Percentiles rank a stretch among this genome's conserved stretches.
Conservation (phyloP, 1,284 basidiomycete genomes). For the Heterobasidion annosum region DNA sequence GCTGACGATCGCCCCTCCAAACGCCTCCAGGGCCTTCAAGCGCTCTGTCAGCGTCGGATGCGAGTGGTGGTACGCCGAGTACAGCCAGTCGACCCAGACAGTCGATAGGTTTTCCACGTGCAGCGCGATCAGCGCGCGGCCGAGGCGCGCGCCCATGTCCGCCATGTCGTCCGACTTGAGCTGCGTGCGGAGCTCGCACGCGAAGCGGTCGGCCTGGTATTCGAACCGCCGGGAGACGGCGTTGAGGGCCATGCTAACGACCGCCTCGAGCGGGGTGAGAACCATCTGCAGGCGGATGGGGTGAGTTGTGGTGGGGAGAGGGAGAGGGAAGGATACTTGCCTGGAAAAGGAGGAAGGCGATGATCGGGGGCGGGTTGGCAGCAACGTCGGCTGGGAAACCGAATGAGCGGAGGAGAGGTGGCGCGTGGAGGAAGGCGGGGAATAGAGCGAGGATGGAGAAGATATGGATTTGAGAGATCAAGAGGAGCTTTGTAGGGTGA, state of each 20-base stretch:
- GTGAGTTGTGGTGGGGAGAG: neutral
- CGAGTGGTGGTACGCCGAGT: constrained; percentile 89
- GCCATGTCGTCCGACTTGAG: constrained; percentile 40
- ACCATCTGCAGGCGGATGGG: constrained; percentile 46
- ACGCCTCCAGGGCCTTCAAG: constrained; percentile 69
- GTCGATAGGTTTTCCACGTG: constrained; percentile 89
- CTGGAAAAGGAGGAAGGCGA: constrained; percentile 87
- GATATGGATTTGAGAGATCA: constrained; percentile 81
- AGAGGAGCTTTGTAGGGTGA: constrained; percentile 85
- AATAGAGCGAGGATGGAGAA: constrained; percentile 84
- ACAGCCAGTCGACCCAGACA: constrained; percentile 89
- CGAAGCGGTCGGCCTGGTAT: constrained; percentile 84
- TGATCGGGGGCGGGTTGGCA: constrained; percentile 70
- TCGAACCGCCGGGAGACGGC: constrained; percentile 78
- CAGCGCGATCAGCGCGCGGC: constrained; percentile 69
- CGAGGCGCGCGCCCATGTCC: constrained; percentile 76
- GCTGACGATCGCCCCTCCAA: constrained; percentile 16
- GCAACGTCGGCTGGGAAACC: constrained; percentile 71
- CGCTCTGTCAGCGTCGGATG: constrained; percentile 88
- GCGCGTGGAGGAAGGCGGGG: constrained; percentile 87
- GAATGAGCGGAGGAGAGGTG: constrained; percentile 78
- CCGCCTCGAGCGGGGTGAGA: constrained; percentile 72
- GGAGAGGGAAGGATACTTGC: constrained; percentile 19
- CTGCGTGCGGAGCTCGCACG: constrained; percentile 54
- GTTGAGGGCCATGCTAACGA: constrained; percentile 75